phyloP scores from a whole-genome alignment of 2,329 filamentous ascomycete genomes.

The Beauveria rudraprayagi region DNA sequence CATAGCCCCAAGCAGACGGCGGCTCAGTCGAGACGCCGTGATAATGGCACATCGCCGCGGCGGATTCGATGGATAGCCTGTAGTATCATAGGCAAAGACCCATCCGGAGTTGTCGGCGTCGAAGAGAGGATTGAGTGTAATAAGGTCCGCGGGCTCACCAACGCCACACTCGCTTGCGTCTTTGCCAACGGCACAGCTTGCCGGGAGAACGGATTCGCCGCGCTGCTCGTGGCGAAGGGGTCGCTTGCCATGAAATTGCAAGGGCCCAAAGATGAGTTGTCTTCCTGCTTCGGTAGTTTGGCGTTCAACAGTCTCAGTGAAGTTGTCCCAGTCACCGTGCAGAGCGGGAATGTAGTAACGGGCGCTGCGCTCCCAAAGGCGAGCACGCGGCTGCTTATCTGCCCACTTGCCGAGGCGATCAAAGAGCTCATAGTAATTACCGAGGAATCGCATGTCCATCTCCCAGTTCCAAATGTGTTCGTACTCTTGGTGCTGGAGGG shows the following conservation, averaged over 20 bases:
- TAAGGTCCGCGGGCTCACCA: constrained; percentile 65
- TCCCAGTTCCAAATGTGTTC: constrained; percentile 65
- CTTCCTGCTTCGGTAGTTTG: constrained; percentile 47
- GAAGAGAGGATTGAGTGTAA: constrained; percentile 71
- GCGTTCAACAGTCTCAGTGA: constrained; percentile 54
- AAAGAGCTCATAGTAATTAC: constrained; percentile 66
- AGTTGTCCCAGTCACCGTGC: constrained; percentile 66
- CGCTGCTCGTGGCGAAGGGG: constrained; percentile 43
- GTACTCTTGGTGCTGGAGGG: constrained; percentile 55
- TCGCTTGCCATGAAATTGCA: constrained; percentile 39
- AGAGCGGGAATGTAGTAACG: constrained; percentile 68
- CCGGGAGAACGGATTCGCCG: constrained; percentile 45
- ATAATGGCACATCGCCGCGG: constrained; percentile 65
- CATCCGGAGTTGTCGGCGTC: constrained; percentile 63
- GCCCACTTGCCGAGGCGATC: constrained; percentile 60
- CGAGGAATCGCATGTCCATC: constrained; percentile 58
- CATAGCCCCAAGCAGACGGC: constrained; percentile 61
- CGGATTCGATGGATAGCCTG: constrained; percentile 56
- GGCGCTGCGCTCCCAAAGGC: constrained; percentile 70
- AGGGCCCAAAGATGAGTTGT: constrained; percentile 62
- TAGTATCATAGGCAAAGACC: constrained; percentile 63
- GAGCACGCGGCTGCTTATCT: constrained; percentile 56
- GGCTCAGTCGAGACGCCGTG: constrained; percentile 60
- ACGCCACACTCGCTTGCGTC: constrained; percentile 52
- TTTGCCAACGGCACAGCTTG: constrained; percentile 44